Percentiles rank a stretch among this genome's conserved stretches.
These are phyloP conservation scores for Pittosporum tobira DNA, from an alignment of 129 eudicot genomes.

Conservation along the genomic window DNA sequence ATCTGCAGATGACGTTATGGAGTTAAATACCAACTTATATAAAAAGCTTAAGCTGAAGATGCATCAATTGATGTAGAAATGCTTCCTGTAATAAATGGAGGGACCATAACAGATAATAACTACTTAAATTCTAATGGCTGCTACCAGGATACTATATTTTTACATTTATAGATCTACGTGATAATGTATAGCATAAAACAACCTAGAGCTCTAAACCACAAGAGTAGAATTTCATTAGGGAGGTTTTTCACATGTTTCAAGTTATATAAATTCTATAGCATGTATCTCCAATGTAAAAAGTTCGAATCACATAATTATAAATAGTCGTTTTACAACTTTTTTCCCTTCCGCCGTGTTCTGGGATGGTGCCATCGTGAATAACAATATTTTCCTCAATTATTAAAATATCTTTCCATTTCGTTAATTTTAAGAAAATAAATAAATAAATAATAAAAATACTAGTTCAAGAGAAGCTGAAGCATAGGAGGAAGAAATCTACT, in stretches of 20 bases:
- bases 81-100: background rate
- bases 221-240: background rate
- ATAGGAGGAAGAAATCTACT: background rate
- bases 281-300: too few relatives aligned
- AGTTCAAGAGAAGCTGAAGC: background rate
- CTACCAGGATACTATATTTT: too few relatives aligned
- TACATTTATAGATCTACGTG: too few relatives aligned
- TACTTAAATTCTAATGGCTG: too few relatives aligned
- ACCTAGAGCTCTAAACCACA: background rate
- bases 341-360: too few relatives aligned
- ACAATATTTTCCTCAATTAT: too few relatives aligned
- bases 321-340: too few relatives aligned
- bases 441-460: background rate
- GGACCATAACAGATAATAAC: background rate
- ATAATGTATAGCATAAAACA: background rate
- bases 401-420: too few relatives aligned
- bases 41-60: background rate
- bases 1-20: conserved; percentile 36
- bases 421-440: background rate
- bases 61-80: too few relatives aligned
- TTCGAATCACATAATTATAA: too few relatives aligned
- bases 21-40: background rate
- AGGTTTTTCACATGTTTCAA: background rate
- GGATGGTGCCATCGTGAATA: too few relatives aligned
- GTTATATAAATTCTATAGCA: too few relatives aligned